Conservation (phyloP, 2,329 filamentous ascomycete genomes). For the Allantophomopsis lycopodina region DNA sequence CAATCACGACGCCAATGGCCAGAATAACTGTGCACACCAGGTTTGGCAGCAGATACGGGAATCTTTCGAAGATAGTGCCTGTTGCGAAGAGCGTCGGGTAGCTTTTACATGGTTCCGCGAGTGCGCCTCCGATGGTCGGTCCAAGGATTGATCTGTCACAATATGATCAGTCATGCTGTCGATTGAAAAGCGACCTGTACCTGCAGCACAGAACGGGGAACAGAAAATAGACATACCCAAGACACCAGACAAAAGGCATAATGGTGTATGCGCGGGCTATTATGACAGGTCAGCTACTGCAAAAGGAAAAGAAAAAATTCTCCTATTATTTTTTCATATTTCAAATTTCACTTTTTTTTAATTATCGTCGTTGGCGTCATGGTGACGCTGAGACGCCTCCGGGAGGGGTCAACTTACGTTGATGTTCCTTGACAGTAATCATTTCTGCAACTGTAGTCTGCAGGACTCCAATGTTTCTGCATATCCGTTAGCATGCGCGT, state of each 20-base stretch:
- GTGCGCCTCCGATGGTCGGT: slow-evolving; percentile 76
- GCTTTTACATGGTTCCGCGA: slow-evolving; percentile 74
- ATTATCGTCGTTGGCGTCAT: too few species aligned
- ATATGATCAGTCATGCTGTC: too few species aligned
- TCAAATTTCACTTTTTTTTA: too few species aligned
- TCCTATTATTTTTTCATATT: too few species aligned
- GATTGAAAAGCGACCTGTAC: too few species aligned
- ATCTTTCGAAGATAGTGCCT: slow-evolving; percentile 70
- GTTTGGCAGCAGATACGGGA: slow-evolving; percentile 85
- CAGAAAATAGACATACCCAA: slow-evolving; percentile 46
- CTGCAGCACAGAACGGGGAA: too few species aligned
- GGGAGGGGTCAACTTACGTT: slow-evolving; percentile 44
- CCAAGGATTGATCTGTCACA: slow-evolving; percentile 68
- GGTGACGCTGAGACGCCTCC: slow-evolving; percentile 1
- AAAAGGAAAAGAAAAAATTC: slow-evolving; percentile 6
- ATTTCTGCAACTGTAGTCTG: slow-evolving; percentile 93
- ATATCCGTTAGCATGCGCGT: slow-evolving; percentile 7
- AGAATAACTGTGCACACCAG: slow-evolving; percentile 78
- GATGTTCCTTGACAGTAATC: slow-evolving; percentile 84
- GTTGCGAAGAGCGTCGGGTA: slow-evolving; percentile 62
- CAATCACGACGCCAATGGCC: slow-evolving; percentile 60
- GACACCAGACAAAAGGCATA: slow-evolving; percentile 96
- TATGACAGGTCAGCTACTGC: slow-evolving; percentile 19
- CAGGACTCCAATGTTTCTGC: slow-evolving; percentile 81
- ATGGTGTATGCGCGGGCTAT: slow-evolving; percentile 84